Evolutionary conservation across 257 asterid species (phyloP).

Genomic region (Przewalskia tangutica): DNA sequence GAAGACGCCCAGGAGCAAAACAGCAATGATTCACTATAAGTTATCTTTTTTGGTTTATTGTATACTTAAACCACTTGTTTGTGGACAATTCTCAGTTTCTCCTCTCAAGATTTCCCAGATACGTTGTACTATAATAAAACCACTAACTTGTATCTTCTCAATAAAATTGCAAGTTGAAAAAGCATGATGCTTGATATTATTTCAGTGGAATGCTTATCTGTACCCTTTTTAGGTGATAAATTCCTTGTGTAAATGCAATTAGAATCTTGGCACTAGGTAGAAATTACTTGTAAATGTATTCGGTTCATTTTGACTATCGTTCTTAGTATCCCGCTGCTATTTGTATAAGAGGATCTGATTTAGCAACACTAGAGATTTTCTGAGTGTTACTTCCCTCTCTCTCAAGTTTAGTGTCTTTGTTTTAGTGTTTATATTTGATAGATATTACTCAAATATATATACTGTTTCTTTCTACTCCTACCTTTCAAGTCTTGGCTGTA

Average conservation of each 20-base stretch:
- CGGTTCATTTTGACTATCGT: not conserved
- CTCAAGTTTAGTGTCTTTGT: not conserved
- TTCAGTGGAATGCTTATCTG: not conserved
- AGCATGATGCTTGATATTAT: not conserved
- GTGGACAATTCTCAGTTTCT: not conserved
- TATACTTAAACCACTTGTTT: not conserved
- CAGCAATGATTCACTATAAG: conserved; percentile 9
- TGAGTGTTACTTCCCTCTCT: not conserved
- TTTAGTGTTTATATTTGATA: not conserved
- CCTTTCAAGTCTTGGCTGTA: not conserved
- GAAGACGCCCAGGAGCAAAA: conserved; percentile 32
- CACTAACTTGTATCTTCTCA: not conserved
- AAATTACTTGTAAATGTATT: not conserved
- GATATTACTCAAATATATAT: not conserved
- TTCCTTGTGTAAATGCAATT: not conserved
- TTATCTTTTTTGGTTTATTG: not conserved
- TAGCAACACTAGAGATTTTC: not conserved
- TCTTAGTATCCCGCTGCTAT: not conserved
- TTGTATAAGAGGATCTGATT: not conserved
- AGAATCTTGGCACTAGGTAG: not conserved
- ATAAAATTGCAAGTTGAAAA: not conserved
- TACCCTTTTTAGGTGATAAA: not conserved
- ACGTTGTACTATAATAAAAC: not conserved
- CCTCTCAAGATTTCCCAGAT: not conserved
- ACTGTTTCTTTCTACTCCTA: not conserved